Base-by-base conservation (phyloP, 768 basidiomycete genomes). In the Suillus ampliporus region DNA sequence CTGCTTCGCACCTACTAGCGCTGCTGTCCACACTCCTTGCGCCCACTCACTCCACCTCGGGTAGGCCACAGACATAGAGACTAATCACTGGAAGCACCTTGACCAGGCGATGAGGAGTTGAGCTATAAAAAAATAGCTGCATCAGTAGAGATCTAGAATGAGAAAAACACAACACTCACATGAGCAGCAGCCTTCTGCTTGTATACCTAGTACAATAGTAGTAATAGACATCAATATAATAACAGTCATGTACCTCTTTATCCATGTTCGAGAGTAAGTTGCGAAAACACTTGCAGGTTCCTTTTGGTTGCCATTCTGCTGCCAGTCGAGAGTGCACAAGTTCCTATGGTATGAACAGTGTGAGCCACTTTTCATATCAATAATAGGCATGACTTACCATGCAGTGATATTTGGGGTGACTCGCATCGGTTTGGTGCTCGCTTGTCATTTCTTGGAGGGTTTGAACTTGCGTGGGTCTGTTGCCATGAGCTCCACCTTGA, bases 321-420 rank as follows among this genome's bases (percentile, higher is more conserved):
- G 43, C 43, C 43, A 44, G 43, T 44, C 43, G n/a, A 44, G 43
- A 44, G 43, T n/a, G n/a, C 43, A 44, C 43, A 44, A 44, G 43
- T 21, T 44, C 43, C 43, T 44, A 10, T 44, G 43, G 43, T 10
- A 44, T 44, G 43, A 44, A n/a, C 10, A 11, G n/a, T 44, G 43
- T n/a, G n/a, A 44, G 4, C 17, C 19, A n/a, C 43, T 44, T 10
- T 19, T 4, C n/a, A 19, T n/a, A 9, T n/a, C 1, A 10, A 10
- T 19, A 43, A 4, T n/a, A n/a, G 38, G n/a, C n/a, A n/a, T n/a
- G 14, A 40, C 38, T 40, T 6, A 40, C 21, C 6, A 4, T 14
- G 46, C 46, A 1, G 14, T 47, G 21, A 47, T 47, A 21, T 47
- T 47, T 2, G 14, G 4, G 46, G 21, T 47, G 5, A 47, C 4